Conservation (phyloP, 2,329 filamentous ascomycete species). For the Nothophoma quercina region DNA sequence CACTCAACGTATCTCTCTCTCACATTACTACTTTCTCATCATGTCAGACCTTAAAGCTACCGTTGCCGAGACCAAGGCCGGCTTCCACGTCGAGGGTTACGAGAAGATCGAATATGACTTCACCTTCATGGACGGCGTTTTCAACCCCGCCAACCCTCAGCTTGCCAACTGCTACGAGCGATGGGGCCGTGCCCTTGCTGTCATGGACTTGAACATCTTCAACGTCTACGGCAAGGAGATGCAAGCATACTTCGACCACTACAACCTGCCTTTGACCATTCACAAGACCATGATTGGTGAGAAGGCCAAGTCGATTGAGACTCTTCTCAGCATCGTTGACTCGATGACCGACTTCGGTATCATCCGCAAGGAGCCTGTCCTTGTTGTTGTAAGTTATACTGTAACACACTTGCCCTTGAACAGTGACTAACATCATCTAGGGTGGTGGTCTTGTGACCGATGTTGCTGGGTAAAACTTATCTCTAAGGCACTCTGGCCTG, state of each 20-base stretch:
- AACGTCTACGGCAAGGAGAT: conserved; percentile 72
- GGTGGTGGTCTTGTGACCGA: conserved; percentile 53
- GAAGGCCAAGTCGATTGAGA: conserved; percentile 77
- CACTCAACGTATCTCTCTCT: conserved; percentile 35
- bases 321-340: conserved; percentile 72
- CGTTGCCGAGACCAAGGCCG: conserved; percentile 68
- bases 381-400: conserved; percentile 41
- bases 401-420: background rate
- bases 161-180: conserved; percentile 70
- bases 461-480: conserved; percentile 70
- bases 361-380: conserved; percentile 63
- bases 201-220: conserved; percentile 76
- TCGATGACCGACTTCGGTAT: conserved; percentile 78
- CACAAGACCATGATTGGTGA: conserved; percentile 79
- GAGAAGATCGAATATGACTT: conserved; percentile 82
- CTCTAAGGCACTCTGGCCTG: conserved; percentile 60
- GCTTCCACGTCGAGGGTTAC: conserved; percentile 75
- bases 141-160: conserved; percentile 66
- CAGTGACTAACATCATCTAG: conserved; percentile 20
- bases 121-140: conserved; percentile 74
- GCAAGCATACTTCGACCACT: conserved; percentile 71
- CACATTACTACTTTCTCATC: conserved; percentile 30
- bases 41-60: conserved; percentile 75
- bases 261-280: conserved; percentile 68
- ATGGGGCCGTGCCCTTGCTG: conserved; percentile 71